Evolutionary conservation across 1,139 yeast genomes (phyloP).

Genomic region (Sugiyamaella castrensis): DNA sequence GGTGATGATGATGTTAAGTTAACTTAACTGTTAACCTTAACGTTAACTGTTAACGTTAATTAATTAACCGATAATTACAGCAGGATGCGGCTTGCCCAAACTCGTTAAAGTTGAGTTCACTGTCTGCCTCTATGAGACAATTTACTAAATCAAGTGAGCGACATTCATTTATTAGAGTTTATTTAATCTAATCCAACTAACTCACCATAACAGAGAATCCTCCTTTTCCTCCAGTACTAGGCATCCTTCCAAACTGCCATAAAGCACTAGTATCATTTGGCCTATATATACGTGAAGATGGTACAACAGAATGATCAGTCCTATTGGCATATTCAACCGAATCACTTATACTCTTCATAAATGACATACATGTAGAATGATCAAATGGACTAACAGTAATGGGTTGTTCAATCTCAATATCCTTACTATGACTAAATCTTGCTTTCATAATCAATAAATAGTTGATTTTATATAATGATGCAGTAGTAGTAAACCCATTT

Average conservation of each 20-base stretch:
- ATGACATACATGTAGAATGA: conserved; percentile 38
- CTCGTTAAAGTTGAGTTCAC: too few relatives aligned
- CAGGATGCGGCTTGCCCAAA: too few relatives aligned
- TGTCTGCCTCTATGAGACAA: too few relatives aligned
- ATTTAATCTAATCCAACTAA: too few relatives aligned
- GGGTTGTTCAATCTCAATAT: conserved; percentile 39
- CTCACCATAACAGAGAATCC: too few relatives aligned
- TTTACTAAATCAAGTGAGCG: too few relatives aligned
- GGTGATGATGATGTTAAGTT: too few relatives aligned
- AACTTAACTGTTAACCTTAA: too few relatives aligned
- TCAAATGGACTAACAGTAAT: conserved; percentile 41
- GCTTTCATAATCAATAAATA: conserved; percentile 38
- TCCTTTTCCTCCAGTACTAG: background rate
- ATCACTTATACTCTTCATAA: conserved; percentile 37
- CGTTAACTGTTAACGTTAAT: too few relatives aligned
- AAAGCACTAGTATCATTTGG: conserved; percentile 8
- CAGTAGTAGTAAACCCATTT: conserved; percentile 38
- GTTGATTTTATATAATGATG: conserved; percentile 38
- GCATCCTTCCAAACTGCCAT: conserved; percentile 13
- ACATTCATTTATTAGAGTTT: too few relatives aligned
- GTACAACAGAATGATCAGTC: conserved; percentile 2
- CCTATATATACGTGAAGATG: conserved; percentile 5
- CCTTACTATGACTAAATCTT: conserved; percentile 40
- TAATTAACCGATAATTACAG: too few relatives aligned
- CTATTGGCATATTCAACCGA: conserved; percentile 35